Conservation (phyloP, 73 alveolate species). For the Tetrahymena thermophila region DNA sequence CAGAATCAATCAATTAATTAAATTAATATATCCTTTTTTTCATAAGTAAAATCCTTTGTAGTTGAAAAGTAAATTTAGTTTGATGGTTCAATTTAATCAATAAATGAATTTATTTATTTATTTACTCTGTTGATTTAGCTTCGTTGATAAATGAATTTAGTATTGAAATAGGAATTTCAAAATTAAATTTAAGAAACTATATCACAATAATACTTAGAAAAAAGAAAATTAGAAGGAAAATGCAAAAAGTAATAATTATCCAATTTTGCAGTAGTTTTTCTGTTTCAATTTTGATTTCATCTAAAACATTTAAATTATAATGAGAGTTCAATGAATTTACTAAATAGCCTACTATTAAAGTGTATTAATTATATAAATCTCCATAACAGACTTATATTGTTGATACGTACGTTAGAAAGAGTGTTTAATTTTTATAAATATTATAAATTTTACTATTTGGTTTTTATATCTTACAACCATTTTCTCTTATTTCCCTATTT, state of each 20-base stretch:
- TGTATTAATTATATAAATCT: not conserved
- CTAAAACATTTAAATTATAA: not conserved
- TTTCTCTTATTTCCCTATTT: not conserved
- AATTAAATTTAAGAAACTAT: not conserved
- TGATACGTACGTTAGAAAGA: not conserved
- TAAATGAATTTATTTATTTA: not conserved
- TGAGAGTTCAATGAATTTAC: not conserved
- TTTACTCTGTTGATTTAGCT: not conserved
- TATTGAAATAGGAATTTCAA: not conserved
- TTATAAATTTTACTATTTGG: not conserved
- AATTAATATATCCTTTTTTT: not conserved
- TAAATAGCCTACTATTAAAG: not conserved
- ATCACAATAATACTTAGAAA: not conserved
- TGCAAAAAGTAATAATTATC: not conserved
- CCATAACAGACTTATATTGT: not conserved
- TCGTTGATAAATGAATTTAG: not conserved
- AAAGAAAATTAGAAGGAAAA: not conserved
- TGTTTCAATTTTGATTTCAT: not conserved
- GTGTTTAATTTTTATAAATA: not conserved
- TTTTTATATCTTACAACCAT: not conserved
- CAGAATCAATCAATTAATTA: not conserved
- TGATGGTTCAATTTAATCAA: not conserved
- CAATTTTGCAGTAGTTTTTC: not conserved
- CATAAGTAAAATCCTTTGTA: not conserved
- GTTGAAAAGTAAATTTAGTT: not conserved